Percentiles rank a stretch among this genome's conserved stretches.
These are phyloP conservation scores for Fusarium sp. DNA, from an alignment of 2,329 filamentous ascomycete genomes.

Conservation along the genomic window DNA sequence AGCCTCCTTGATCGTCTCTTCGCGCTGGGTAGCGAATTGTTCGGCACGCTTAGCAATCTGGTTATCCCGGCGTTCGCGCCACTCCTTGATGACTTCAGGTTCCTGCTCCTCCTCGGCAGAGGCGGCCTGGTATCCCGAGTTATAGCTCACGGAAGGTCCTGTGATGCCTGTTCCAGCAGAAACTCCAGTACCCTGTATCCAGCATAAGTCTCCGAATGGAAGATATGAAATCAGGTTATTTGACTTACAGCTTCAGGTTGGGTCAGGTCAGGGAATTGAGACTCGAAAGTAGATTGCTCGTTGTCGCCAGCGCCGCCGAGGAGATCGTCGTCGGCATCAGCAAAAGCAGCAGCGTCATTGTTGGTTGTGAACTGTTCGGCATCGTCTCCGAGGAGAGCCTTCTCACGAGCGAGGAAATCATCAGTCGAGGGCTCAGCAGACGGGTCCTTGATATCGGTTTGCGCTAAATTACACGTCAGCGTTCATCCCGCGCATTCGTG, in stretches of 20 bases:
- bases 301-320: constrained; percentile 75
- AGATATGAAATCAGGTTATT: not conserved
- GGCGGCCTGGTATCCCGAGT: constrained; percentile 70
- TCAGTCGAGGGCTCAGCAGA: constrained; percentile 71
- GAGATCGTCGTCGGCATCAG: constrained; percentile 75
- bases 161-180: constrained; percentile 68
- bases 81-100: constrained; percentile 87
- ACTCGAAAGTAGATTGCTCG: constrained; percentile 74
- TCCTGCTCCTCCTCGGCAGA: constrained; percentile 78
- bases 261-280: constrained; percentile 86
- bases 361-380: constrained; percentile 87
- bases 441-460: constrained; percentile 71
- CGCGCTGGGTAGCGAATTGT: constrained; percentile 83
- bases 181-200: constrained; percentile 47
- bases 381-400: constrained; percentile 90
- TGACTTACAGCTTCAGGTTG: constrained; percentile 50
- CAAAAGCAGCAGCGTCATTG: constrained; percentile 74
- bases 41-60: constrained; percentile 86
- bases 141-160: constrained; percentile 72
- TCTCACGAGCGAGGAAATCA: constrained; percentile 93
- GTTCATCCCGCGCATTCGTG: constrained; percentile 14
- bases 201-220: constrained; percentile 17
- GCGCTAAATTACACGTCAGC: constrained; percentile 61
- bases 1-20: constrained; percentile 87
- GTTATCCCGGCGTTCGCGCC: constrained; percentile 89